Percentiles rank a stretch among this genome's conserved stretches.
phyloP scores from a whole-genome alignment of 805 yeast species.

The Torulaspora indica region DNA sequence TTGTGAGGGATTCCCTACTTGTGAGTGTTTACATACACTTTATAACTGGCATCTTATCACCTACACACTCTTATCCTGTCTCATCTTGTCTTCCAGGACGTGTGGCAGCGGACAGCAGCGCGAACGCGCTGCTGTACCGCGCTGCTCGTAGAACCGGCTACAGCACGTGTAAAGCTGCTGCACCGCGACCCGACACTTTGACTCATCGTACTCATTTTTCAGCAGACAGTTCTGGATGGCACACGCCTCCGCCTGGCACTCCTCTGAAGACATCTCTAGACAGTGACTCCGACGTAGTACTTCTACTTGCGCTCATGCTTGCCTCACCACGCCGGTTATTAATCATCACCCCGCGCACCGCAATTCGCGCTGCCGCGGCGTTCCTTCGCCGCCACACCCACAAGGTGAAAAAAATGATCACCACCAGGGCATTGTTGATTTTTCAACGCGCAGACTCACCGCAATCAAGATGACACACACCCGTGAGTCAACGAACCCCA shows the following conservation, averaged over 20 bases:
- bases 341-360: background rate
- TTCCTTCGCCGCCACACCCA: background rate
- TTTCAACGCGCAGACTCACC: background rate
- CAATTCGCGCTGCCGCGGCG: background rate
- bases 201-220: slow-evolving; percentile 59
- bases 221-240: slow-evolving; percentile 74
- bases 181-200: slow-evolving; percentile 64
- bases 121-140: slow-evolving; percentile 51
- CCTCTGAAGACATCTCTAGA: slow-evolving; percentile 6
- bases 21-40: slow-evolving; percentile 2
- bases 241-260: slow-evolving; percentile 76
- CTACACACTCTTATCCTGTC: slow-evolving; percentile 44
- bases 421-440: background rate
- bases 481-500: background rate
- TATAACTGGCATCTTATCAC: slow-evolving; percentile 11
- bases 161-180: slow-evolving; percentile 76
- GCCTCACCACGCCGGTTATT: too few species aligned
- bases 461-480: background rate
- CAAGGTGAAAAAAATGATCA: background rate
- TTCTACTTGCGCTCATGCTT: too few species aligned
- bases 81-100: slow-evolving; percentile 56
- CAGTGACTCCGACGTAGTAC: background rate
- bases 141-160: slow-evolving; percentile 51
- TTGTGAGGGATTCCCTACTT: slow-evolving; percentile 9
- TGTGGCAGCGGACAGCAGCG: slow-evolving; percentile 76